Percentiles rank a stretch among this genome's conserved stretches.
phyloP scores from a whole-genome alignment of 2,329 filamentous ascomycete species.

The Neofusicoccum sp. region DNA sequence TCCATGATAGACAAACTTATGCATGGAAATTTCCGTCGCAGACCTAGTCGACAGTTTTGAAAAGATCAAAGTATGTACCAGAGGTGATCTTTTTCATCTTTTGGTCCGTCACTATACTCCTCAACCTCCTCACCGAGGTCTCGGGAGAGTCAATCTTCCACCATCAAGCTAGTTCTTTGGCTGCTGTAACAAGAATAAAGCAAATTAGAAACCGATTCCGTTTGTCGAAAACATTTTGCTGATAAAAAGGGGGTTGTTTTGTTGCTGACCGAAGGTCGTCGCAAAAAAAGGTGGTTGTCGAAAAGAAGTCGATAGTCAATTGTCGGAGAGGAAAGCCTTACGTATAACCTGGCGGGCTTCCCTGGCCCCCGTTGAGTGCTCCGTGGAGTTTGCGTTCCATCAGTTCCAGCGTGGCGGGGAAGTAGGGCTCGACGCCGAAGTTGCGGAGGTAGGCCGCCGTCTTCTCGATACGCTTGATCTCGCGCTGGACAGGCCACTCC shows the following conservation, averaged over 20 bases:
- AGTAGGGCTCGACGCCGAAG: slow-evolving; percentile 57
- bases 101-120: background rate
- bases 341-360: slow-evolving; percentile 20
- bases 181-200: slow-evolving; percentile 7
- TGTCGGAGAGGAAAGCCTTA: slow-evolving; percentile 9
- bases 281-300: slow-evolving; percentile 6
- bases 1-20: no score
- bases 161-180: slow-evolving; percentile 3
- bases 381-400: slow-evolving; percentile 39
- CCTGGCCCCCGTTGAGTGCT: slow-evolving; percentile 9
- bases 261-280: slow-evolving; percentile 12
- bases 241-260: background rate
- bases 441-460: slow-evolving; percentile 55
- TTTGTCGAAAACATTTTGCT: slow-evolving; percentile 1
- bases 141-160: slow-evolving; percentile 13
- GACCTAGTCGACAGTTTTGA: background rate
- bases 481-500: slow-evolving; percentile 54
- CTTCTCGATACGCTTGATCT: slow-evolving; percentile 60
- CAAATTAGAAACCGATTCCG: slow-evolving; percentile 11
- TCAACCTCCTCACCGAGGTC: slow-evolving; percentile 17
- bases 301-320: background rate
- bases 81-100: slow-evolving; percentile 13
- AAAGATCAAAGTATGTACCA: slow-evolving; percentile 12
- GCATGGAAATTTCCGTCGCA: background rate
- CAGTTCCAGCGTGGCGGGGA: slow-evolving; percentile 53